These are phyloP conservation scores for Phytophthora pinifolia DNA, from an alignment of 352 stramenopile genomes.

Conservation along the genomic window DNA sequence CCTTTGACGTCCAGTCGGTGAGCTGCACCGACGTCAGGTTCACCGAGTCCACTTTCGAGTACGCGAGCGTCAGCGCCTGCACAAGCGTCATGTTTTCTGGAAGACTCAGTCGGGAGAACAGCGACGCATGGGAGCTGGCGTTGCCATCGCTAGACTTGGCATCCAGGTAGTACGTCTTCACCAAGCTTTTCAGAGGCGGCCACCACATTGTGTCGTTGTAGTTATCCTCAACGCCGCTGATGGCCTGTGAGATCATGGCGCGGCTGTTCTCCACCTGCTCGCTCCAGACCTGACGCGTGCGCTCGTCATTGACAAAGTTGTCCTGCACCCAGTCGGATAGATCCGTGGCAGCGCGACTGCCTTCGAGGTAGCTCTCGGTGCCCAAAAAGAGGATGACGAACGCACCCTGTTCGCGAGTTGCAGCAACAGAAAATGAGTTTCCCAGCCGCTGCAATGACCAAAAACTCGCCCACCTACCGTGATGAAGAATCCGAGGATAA, in stretches of 20 bases:
- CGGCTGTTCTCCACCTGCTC: conserved; percentile 84
- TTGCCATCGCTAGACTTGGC: conserved; percentile 62
- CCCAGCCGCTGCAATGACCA: not conserved
- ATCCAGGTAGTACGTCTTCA: conserved; percentile 85
- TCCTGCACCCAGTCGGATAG: conserved; percentile 82
- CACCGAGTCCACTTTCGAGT: conserved; percentile 83
- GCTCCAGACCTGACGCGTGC: conserved; percentile 76
- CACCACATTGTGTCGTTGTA: conserved; percentile 92
- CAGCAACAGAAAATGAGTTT: not conserved
- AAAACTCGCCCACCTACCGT: conserved; percentile 41
- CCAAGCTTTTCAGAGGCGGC: conserved; percentile 76
- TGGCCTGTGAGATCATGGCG: conserved; percentile 75
- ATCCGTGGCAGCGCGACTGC: conserved; percentile 67
- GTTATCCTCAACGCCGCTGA: conserved; percentile 80
- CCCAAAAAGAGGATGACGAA: conserved; percentile 85
- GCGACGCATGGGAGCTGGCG: conserved; percentile 38
- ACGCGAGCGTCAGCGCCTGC: conserved; percentile 70
- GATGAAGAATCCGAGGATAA: conserved; percentile 85
- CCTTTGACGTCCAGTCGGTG: conserved; percentile 85
- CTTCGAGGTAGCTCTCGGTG: conserved; percentile 87
- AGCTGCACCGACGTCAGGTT: conserved; percentile 86
- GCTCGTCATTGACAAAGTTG: conserved; percentile 89
- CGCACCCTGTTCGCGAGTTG: conserved; percentile 40
- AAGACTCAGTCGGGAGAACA: conserved; percentile 58
- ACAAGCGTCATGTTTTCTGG: conserved; percentile 86